These are phyloP conservation scores for Gentiana dahurica DNA, from an alignment of 257 asterid species.

Conservation along the genomic window DNA sequence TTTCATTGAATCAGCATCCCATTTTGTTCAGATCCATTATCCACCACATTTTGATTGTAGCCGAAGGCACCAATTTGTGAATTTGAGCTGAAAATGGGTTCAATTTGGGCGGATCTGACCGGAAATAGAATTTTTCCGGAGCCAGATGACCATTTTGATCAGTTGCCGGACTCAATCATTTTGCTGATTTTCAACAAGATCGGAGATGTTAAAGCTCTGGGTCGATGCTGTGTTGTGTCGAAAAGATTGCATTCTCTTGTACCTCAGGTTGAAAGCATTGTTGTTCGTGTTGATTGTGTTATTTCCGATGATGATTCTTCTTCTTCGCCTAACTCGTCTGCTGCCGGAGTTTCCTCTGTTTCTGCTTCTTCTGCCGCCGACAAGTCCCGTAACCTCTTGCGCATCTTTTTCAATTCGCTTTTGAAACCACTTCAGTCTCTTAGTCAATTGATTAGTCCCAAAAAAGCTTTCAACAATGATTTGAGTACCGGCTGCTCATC, in stretches of 20 bases:
- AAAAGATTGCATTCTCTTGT: conserved; percentile 61
- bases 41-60: no score
- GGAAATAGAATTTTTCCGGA: conserved; percentile 31
- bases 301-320: conserved; percentile 76
- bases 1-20: no score
- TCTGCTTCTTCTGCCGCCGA: conserved; percentile 11
- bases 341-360: conserved; percentile 13
- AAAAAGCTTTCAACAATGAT: conserved; percentile 7
- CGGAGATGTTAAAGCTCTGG: conserved; percentile 84
- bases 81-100: conserved; percentile 20
- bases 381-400: conserved; percentile 59
- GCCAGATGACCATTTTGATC: conserved; percentile 68
- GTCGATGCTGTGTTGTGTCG: conserved; percentile 78
- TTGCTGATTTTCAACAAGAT: conserved; percentile 71
- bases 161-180: conserved; percentile 57
- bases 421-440: conserved; percentile 67
- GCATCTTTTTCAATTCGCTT: conserved; percentile 42
- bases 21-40: no score
- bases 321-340: conserved; percentile 19
- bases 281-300: conserved; percentile 92
- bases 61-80: no score
- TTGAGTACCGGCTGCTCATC: conserved; percentile 2
- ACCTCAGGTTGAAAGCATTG: conserved; percentile 76
- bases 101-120: conserved; percentile 48
- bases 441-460: conserved; percentile 39